phyloP scores from a whole-genome alignment of 129 eudicot genomes.

The Pittosporum tobira region DNA sequence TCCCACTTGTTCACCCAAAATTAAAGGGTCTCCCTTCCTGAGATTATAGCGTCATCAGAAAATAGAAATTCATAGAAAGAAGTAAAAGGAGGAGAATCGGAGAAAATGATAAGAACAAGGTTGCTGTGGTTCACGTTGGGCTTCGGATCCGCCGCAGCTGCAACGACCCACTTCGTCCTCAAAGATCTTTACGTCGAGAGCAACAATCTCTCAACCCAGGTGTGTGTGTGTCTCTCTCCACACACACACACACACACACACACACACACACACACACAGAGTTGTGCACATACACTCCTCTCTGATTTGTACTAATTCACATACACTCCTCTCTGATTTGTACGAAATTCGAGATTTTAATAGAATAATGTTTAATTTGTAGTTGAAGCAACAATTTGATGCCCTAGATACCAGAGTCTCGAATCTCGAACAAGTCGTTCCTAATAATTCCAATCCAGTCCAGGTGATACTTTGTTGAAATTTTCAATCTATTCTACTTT shows the following conservation, averaged over 20 bases:
- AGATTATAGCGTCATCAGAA: too few relatives aligned
- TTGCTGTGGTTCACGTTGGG: constrained; percentile 11
- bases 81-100: neutral
- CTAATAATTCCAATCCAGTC: neutral
- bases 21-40: too few relatives aligned
- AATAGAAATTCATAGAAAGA: too few relatives aligned
- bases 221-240: neutral
- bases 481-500: too few relatives aligned
- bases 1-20: too few relatives aligned
- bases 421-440: constrained; percentile 4
- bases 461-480: constrained; percentile 1
- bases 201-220: constrained; percentile 8
- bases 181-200: constrained; percentile 10
- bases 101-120: constrained; percentile 14
- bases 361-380: too few relatives aligned
- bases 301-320: neutral
- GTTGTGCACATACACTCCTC: neutral
- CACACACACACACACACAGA: too few relatives aligned
- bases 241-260: too few relatives aligned
- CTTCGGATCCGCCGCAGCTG: constrained; percentile 8
- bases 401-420: constrained; percentile 12
- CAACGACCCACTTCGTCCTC: constrained; percentile 7
- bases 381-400: constrained; percentile 7
- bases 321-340: neutral
- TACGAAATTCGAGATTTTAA: neutral